Evolutionary conservation across 2,329 filamentous ascomycete species (phyloP).

Genomic region (Exophiala xenobiotica): DNA sequence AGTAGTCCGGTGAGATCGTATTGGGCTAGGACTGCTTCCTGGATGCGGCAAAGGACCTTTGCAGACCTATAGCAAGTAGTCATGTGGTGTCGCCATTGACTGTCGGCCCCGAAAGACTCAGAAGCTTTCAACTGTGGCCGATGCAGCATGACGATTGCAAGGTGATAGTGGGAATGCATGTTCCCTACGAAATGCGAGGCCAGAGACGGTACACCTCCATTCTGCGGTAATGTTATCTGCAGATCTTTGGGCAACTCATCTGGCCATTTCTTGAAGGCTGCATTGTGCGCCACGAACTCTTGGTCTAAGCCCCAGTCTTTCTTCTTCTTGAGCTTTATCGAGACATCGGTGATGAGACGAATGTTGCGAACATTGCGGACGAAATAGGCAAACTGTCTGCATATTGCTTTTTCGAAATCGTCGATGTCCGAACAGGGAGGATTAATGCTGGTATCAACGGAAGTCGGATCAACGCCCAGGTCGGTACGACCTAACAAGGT

Average conservation of each 20-base stretch:
- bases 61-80: constrained; percentile 79
- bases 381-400: constrained; percentile 81
- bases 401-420: constrained; percentile 72
- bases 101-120: constrained; percentile 67
- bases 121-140: constrained; percentile 80
- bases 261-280: constrained; percentile 73
- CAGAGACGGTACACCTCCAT: constrained; percentile 79
- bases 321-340: constrained; percentile 70
- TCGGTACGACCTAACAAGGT: constrained; percentile 67
- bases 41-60: constrained; percentile 78
- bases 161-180: constrained; percentile 82
- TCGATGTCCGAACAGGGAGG: constrained; percentile 66
- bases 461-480: constrained; percentile 70
- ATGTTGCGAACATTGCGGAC: constrained; percentile 75
- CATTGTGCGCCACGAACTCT: constrained; percentile 75
- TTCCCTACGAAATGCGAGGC: constrained; percentile 86
- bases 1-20: constrained; percentile 78
- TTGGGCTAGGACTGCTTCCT: constrained; percentile 75
- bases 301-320: constrained; percentile 87
- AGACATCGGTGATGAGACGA: constrained; percentile 71
- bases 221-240: constrained; percentile 71
- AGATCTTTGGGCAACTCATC: constrained; percentile 76
- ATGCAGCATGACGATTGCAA: constrained; percentile 82
- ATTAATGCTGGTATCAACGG: constrained; percentile 71
- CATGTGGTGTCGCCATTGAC: constrained; percentile 86